Evolutionary conservation across 1,284 basidiomycete genomes (phyloP), one percentile per base, ranked within the genome.

Genomic region (Farysia itapuensis): DNA sequence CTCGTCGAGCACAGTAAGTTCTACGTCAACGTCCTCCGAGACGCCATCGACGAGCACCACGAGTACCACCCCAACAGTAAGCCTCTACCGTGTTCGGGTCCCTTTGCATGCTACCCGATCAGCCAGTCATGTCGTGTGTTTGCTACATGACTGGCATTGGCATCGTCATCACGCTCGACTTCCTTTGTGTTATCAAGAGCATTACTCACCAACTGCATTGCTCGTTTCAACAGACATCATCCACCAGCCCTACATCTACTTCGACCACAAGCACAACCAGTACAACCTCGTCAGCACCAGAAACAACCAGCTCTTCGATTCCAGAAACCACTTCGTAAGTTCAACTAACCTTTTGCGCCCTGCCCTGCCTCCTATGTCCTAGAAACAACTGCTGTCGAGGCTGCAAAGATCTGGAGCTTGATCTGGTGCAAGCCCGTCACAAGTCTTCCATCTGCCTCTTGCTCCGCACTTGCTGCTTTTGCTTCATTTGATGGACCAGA

Each of bases 241-340:
- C 30, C 5, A 29, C 40, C 16, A 47, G 36, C 35, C 35, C 54
- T 33, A 26, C 25, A 18, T 43, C 49, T 13, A 38, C 39, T 18
- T 39, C 52, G 19, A 46, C 47, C 9, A 23, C 48, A 15, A 44
- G 37, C 32, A 64, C 61, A 32, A 51, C 36, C 28, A 28, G 43
- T 19, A 36, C 46, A 22, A 39, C 45, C 26, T 33, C 31, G 11
- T 33, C 31, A 8, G 9, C 31, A 19, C 42, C 46, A 11, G 18
- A 43, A n/a, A 46, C 39, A 33, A 64, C 56, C 24, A 51, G 42
- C 32, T 11, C 8, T 19, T 11, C 8, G 8, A 28, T 43, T 19
- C 30, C 50, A 19, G 34, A 43, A 22, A 45, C 50, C n/a, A 39
- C 57, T n/a, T 44, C 50, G 57, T 64, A 50, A 64, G 57, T 53